These are phyloP conservation scores for Candida freyschussii DNA, from an alignment of 1,139 yeast species.

Conservation along the genomic window DNA sequence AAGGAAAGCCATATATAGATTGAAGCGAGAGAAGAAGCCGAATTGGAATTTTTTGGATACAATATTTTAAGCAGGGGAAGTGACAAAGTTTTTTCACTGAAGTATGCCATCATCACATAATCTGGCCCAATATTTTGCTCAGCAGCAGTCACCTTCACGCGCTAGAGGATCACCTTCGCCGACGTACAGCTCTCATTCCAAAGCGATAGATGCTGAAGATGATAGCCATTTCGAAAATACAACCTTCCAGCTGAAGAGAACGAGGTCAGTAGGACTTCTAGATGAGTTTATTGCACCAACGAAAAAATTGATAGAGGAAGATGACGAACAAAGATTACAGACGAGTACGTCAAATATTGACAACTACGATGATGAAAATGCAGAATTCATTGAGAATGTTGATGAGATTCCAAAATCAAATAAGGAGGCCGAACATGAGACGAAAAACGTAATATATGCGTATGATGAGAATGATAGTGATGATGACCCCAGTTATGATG, in stretches of 20 bases:
- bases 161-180: slow-evolving; percentile 8
- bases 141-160: slow-evolving; percentile 8
- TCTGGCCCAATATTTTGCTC: slow-evolving; percentile 23
- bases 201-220: slow-evolving; percentile 64
- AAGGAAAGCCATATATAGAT: too few species aligned
- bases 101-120: slow-evolving; percentile 20
- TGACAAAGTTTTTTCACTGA: not conserved
- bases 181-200: slow-evolving; percentile 37
- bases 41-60: too few species aligned
- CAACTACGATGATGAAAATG: slow-evolving; percentile 20
- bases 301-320: slow-evolving; percentile 28
- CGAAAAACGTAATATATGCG: slow-evolving; percentile 16
- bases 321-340: slow-evolving; percentile 6
- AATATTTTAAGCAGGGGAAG: too few species aligned
- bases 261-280: slow-evolving; percentile 76
- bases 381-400: slow-evolving; percentile 23
- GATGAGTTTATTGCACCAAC: slow-evolving; percentile 60
- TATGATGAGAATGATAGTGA: slow-evolving; percentile 20
- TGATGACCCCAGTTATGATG: slow-evolving; percentile 16
- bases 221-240: slow-evolving; percentile 69
- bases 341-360: slow-evolving; percentile 7
- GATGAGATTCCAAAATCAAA: slow-evolving; percentile 19
- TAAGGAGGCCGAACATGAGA: slow-evolving; percentile 6
- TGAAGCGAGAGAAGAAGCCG: too few species aligned
- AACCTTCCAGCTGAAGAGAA: slow-evolving; percentile 73